Evolutionary conservation across 441 rosid species (phyloP), one percentile per base, ranked within the genome.

Genomic region (Daphne laureola): DNA sequence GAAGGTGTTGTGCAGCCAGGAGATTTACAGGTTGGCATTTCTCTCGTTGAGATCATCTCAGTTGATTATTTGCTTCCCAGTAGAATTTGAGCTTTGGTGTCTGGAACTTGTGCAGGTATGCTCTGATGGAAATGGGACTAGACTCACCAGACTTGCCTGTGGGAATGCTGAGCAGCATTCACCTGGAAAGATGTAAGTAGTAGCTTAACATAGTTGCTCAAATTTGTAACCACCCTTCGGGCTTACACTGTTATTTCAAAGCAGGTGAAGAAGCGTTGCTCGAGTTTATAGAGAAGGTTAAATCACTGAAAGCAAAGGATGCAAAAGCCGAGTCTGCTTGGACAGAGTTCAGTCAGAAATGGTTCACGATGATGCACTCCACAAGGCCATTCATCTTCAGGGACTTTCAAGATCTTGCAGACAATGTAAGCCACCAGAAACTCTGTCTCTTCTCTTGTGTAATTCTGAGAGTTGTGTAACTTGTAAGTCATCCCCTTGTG

Each of bases 281-380:
- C n/a, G 75, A 79, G 53, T 81, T 84, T 49, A 61, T 79, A 12
- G 82, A 79, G 49, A 79, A 61, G 54, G 54, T 82, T 46, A 86
- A 82, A 64, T 58, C 78, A 3, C 53, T 55, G 5, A 70, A 76
- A 61, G 87, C 71, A 45, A 64, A 58, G 0, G 90, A 86, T 31
- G 83, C 67, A 21, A 82, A 81, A 65, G 69, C 84, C 0, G 82
- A 76, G 46, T 86, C 83, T 1, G 51, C 77, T 48, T 86, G 89
- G 91, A 79, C 84, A 4, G 95, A 91, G 47, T 85, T 76, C 3
- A 82, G 96, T 71, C 79, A 82, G 40, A 73, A 82, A 62, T 88
- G 95, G 95, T 86, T 81, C 44, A 75, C 77, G 48, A 70, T 86
- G 52, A 48, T 79, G 85, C 95, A 77, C 31, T 77, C 81, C 8